Base-by-base conservation (phyloP, 164 flowering plant species). In the Santalum album region DNA sequence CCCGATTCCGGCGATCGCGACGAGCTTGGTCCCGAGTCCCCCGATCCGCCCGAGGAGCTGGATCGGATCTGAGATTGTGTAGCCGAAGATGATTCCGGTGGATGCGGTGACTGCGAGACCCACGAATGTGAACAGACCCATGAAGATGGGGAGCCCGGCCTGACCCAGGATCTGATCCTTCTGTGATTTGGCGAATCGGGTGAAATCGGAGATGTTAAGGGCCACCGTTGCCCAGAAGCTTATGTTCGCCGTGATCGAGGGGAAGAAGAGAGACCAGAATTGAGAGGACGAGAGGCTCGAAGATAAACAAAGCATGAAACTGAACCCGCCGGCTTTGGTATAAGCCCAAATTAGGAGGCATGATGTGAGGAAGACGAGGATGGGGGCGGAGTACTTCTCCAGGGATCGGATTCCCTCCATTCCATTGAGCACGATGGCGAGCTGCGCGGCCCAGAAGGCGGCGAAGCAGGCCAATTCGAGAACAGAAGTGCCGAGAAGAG, bases 181-280 rank as follows among this genome's bases (percentile, higher is more conserved):
- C 52, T 91, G 96, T 63, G 56, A 69, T 66, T 72, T 82, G 46
- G 96, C 88, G 34, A 71, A 86, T 0, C 98, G 69, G 12, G 98
- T 82, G 69, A 91, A 91, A 64, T 91, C 98, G 0, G 95, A 90
- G 25, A 91, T 91, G 77, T 91, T 91, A 1, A 86, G 75, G 0
- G 98, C 87, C 2, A 91, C 38, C 22, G 95, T 74, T 0, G 92
- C 92, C 96, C 98, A 88, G 54, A 84, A 84, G 65, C 98, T 83
- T 22, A 91, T 80, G 50, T 86, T 84, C 10, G 98, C 98, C 1
- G 98, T 88, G 5, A 91, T 76, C 1, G 98, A 86, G 54, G 96
- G 96, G 56, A 86, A 86, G 51, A 91, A 86, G 3, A 91, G 70
- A 0, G 84, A 47, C 96, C 96, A 88, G 57, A 91, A 88, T 52